A percentile compares a stretch with the other conserved stretches of the same genome.
phyloP scores from a whole-genome alignment of 148 eudicot genomes.

The Chenopodium quinoa region DNA sequence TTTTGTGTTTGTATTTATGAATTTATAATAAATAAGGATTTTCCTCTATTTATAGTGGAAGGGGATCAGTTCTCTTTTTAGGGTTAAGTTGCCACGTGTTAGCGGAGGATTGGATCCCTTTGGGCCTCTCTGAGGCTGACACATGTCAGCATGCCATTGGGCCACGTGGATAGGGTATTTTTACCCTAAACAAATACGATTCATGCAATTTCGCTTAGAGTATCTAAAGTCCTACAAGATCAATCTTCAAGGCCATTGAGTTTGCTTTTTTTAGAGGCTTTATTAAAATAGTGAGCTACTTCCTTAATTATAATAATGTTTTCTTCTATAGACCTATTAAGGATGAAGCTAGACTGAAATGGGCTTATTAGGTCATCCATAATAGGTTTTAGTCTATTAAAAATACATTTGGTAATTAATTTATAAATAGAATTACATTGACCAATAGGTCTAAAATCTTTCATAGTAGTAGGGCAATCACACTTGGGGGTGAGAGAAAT shows the following conservation, averaged over 20 bases:
- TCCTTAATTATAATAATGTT: not conserved
- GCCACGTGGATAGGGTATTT: no score
- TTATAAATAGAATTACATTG: not conserved
- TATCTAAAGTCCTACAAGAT: no score
- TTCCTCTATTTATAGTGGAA: no score
- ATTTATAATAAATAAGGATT: no score
- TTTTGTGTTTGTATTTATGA: no score
- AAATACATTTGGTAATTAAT: not conserved
- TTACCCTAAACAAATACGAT: no score
- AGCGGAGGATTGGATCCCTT: no score
- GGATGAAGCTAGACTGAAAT: not conserved
- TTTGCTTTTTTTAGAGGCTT: not conserved
- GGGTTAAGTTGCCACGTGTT: no score
- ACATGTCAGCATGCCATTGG: no score
- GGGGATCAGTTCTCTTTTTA: no score
- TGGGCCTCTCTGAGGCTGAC: no score
- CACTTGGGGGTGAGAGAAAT: not conserved
- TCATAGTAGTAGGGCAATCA: not conserved
- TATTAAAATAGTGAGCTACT: not conserved
- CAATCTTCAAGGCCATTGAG: not conserved
- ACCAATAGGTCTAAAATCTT: not conserved
- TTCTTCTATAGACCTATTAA: not conserved
- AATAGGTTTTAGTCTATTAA: not conserved
- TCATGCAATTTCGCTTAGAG: no score
- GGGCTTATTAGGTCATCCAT: not conserved